Conservation (phyloP, 1,139 yeast species). For the Hyphopichia wangnamkhiaoensis region DNA sequence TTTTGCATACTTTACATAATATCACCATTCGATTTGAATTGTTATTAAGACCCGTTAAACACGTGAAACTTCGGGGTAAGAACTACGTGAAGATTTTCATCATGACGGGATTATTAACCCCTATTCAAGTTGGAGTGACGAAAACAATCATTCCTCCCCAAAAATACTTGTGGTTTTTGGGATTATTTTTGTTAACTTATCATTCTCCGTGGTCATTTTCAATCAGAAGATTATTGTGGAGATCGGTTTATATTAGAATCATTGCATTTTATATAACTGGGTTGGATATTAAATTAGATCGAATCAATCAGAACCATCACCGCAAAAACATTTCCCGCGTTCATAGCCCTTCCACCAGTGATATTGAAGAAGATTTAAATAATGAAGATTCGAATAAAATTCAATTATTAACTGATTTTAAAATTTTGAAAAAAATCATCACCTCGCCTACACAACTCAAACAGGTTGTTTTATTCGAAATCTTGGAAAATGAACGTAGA, state of each 20-base stretch:
- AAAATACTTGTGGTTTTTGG: conserved; percentile 35
- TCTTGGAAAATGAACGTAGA: conserved; percentile 59
- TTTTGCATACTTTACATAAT: conserved; percentile 51
- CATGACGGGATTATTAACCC: conserved; percentile 42
- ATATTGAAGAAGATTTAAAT: conserved; percentile 22
- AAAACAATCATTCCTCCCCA: conserved; percentile 38
- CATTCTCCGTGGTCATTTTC: conserved; percentile 58
- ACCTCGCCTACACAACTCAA: conserved; percentile 45
- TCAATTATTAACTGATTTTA: conserved; percentile 38
- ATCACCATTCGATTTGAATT: conserved; percentile 48
- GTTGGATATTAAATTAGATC: conserved; percentile 31
- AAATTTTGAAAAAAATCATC: conserved; percentile 39
- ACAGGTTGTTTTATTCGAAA: conserved; percentile 50
- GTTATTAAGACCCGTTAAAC: conserved; percentile 42
- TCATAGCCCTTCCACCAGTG: conserved; percentile 27
- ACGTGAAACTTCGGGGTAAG: conserved; percentile 24
- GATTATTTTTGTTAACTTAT: conserved; percentile 46
- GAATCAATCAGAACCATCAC: conserved; percentile 17
- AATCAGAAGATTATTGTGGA: conserved; percentile 52
- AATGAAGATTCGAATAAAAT: conserved; percentile 7
- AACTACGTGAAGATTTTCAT: conserved; percentile 34
- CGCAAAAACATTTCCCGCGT: conserved; percentile 17
- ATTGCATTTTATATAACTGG: conserved; percentile 49
- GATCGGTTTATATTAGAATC: conserved; percentile 49
- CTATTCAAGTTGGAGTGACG: conserved; percentile 44